Evolutionary conservation across 2,329 filamentous ascomycete genomes (phyloP).

Genomic region (Alternaria ventricosa): DNA sequence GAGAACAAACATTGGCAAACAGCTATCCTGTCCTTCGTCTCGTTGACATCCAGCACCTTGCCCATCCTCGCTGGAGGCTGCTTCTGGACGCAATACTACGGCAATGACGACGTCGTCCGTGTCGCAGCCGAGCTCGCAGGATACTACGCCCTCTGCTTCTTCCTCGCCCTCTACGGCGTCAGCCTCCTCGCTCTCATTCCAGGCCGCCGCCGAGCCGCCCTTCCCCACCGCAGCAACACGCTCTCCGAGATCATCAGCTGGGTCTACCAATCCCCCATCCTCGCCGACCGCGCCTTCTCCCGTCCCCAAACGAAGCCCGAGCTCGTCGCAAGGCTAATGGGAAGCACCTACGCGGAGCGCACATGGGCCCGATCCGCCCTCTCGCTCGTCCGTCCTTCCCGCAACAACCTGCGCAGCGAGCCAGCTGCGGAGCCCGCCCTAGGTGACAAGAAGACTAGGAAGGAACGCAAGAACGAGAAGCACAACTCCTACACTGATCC

Average conservation of each 20-base stretch:
- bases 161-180: conserved; percentile 73
- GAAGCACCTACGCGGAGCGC: conserved; percentile 57
- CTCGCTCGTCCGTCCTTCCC: conserved; percentile 37
- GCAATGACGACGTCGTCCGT: conserved; percentile 38
- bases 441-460: conserved; percentile 21
- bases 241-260: conserved; percentile 81
- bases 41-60: conserved; percentile 66
- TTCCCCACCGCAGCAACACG: conserved; percentile 76
- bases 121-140: conserved; percentile 76
- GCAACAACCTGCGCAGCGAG: conserved; percentile 36
- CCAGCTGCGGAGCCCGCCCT: conserved; percentile 27
- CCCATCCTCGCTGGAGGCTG: conserved; percentile 73
- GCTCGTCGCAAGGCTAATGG: conserved; percentile 72
- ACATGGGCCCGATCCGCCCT: conserved; percentile 36
- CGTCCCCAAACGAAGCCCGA: conserved; percentile 71
- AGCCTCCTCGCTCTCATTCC: conserved; percentile 66
- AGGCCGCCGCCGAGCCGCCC: conserved; percentile 64
- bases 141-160: conserved; percentile 74
- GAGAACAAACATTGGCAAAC: conserved; percentile 70
- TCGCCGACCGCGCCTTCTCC: conserved; percentile 75
- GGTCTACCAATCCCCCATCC: conserved; percentile 73
- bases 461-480: conserved; percentile 17
- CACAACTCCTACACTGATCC: conserved; percentile 42
- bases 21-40: conserved; percentile 66
- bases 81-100: conserved; percentile 74